A percentile compares a stretch with the other conserved stretches of the same genome.
phyloP scores from a whole-genome alignment of 2,329 filamentous ascomycete genomes.

The Penicillium hesseltinei region DNA sequence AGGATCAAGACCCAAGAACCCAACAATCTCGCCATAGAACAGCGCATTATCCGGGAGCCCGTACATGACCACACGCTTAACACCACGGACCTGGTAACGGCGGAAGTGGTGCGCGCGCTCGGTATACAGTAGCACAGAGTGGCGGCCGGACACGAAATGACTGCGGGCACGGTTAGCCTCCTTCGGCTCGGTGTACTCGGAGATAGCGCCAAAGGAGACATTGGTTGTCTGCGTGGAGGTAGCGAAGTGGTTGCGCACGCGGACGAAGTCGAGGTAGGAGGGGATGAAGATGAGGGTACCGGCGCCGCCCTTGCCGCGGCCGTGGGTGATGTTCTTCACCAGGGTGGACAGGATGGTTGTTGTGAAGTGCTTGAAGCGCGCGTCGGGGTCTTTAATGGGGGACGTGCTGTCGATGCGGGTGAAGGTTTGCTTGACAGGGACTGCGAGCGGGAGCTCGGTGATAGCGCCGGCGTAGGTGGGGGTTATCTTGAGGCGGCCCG shows the following conservation, averaged over 20 bases:
- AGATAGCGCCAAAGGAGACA: slow-evolving; percentile 75
- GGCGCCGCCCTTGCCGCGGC: slow-evolving; percentile 48
- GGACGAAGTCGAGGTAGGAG: slow-evolving; percentile 91
- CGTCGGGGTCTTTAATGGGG: slow-evolving; percentile 75
- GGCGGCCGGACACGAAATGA: slow-evolving; percentile 80
- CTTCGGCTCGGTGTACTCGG: slow-evolving; percentile 77
- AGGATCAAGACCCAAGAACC: slow-evolving; percentile 40
- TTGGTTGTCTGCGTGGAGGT: slow-evolving; percentile 59
- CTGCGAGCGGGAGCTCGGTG: slow-evolving; percentile 61
- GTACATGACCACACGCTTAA: slow-evolving; percentile 83
- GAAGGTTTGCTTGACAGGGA: slow-evolving; percentile 82
- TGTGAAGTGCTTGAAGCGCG: slow-evolving; percentile 87
- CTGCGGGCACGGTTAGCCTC: slow-evolving; percentile 81
- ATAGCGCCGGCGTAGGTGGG: slow-evolving; percentile 69
- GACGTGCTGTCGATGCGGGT: slow-evolving; percentile 74
- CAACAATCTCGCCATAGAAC: slow-evolving; percentile 47
- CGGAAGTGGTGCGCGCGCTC: slow-evolving; percentile 97
- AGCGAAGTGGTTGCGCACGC: slow-evolving; percentile 87
- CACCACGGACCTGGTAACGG: slow-evolving; percentile 77
- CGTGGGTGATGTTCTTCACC: slow-evolving; percentile 54
- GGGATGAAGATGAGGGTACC: slow-evolving; percentile 88
- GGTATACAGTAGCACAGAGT: slow-evolving; percentile 83
- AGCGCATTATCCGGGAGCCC: slow-evolving; percentile 80
- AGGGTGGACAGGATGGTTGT: slow-evolving; percentile 75
- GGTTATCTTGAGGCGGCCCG: slow-evolving; percentile 73